A percentile compares a stretch with the other conserved stretches of the same genome.
These are phyloP conservation scores for Venturia nashicola DNA, from an alignment of 2,329 filamentous ascomycete genomes.

Conservation along the genomic window DNA sequence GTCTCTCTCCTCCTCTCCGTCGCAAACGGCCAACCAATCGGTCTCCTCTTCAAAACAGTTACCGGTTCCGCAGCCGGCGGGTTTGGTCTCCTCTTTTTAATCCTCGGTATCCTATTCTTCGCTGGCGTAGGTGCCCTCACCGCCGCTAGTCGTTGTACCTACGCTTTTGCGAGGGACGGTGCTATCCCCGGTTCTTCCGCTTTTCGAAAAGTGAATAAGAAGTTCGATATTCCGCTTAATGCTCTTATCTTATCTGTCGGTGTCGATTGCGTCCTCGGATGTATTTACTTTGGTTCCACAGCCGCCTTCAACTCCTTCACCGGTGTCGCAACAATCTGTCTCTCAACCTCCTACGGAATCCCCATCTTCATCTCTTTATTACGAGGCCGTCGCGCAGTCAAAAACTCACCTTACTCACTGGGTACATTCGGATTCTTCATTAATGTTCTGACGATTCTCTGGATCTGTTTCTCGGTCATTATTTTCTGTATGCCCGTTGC, in stretches of 20 bases:
- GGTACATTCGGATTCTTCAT: conserved; percentile 56
- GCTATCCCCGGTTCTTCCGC: conserved; percentile 58
- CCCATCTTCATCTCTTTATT: conserved; percentile 62
- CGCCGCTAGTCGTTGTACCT: conserved; percentile 61
- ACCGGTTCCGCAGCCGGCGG: conserved; percentile 62
- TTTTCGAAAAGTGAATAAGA: conserved; percentile 53
- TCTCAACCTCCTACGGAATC: conserved; percentile 62
- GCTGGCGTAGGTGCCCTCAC: conserved; percentile 65
- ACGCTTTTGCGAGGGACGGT: conserved; percentile 63
- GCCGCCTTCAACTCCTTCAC: conserved; percentile 73
- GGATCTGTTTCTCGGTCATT: conserved; percentile 58
- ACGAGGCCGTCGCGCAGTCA: conserved; percentile 53
- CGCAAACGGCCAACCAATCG: conserved; percentile 64
- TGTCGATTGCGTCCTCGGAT: conserved; percentile 58
- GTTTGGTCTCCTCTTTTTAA: conserved; percentile 62
- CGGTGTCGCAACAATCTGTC: conserved; percentile 66
- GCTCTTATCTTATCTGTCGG: conserved; percentile 55
- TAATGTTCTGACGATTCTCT: conserved; percentile 55
- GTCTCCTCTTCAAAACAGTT: conserved; percentile 60
- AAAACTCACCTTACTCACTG: conserved; percentile 53
- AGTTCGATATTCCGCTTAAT: conserved; percentile 57
- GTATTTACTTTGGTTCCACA: conserved; percentile 68
- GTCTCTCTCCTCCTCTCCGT: conserved; percentile 49
- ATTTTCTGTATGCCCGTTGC: conserved; percentile 61
- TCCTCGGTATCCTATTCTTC: conserved; percentile 66